Evolutionary conservation across 2,329 filamentous ascomycete genomes (phyloP).

Genomic region (Huntiella decipiens): DNA sequence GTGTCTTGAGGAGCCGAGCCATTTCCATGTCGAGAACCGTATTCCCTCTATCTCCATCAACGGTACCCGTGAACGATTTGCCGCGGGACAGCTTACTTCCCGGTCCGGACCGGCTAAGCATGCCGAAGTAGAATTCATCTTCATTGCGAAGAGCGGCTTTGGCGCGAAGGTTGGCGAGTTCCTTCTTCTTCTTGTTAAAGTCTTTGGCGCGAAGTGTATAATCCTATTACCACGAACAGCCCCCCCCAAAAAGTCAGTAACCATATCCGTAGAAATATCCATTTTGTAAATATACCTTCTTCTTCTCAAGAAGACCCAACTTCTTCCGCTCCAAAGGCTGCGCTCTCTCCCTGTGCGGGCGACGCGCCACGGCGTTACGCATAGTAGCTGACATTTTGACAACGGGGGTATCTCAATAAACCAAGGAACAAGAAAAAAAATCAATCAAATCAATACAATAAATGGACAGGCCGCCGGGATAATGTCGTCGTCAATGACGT

Average conservation of each 20-base stretch:
- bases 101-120: conserved; percentile 43
- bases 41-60: conserved; percentile 39
- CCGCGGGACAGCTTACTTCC: conserved; percentile 29
- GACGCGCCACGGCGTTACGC: conserved; percentile 51
- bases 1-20: conserved; percentile 46
- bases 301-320: conserved; percentile 87
- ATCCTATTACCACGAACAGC: conserved; percentile 23
- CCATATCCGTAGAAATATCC: not conserved
- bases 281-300: conserved; percentile 41
- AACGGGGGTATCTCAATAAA: too few relatives aligned
- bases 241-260: not conserved
- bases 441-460: too few relatives aligned
- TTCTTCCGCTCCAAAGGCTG: conserved; percentile 69
- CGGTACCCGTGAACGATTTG: conserved; percentile 34
- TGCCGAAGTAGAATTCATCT: conserved; percentile 56
- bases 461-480: too few relatives aligned
- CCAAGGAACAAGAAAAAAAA: too few relatives aligned
- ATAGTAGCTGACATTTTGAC: conserved; percentile 33
- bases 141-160: conserved; percentile 49
- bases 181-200: conserved; percentile 44
- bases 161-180: conserved; percentile 37
- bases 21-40: conserved; percentile 34
- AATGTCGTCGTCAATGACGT: too few relatives aligned
- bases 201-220: conserved; percentile 46
- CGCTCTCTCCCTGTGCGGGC: conserved; percentile 75